Conservation (phyloP, 768 basidiomycete species). For the Suillus sp. region DNA sequence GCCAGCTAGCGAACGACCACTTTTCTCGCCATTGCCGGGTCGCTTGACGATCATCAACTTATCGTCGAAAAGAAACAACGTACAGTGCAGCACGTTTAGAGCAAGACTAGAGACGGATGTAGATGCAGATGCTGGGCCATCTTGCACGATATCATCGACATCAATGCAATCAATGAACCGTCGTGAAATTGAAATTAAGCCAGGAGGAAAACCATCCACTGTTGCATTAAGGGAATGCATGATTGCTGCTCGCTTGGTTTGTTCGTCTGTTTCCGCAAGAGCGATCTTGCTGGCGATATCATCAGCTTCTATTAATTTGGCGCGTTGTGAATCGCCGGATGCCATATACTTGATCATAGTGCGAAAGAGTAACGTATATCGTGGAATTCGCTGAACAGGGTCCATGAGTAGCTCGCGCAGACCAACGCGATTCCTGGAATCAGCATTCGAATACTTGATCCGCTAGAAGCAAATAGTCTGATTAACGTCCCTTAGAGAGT, state of each 20-base stretch:
- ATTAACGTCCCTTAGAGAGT: conserved; percentile 2
- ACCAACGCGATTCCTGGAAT: conserved; percentile 78
- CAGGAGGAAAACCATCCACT: conserved; percentile 90
- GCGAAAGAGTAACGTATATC: conserved; percentile 91
- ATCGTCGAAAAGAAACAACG: conserved; percentile 93
- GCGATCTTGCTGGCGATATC: conserved; percentile 91
- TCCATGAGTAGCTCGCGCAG: conserved; percentile 93
- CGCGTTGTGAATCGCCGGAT: conserved; percentile 72
- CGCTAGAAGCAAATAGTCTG: conserved; percentile 47
- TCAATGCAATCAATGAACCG: conserved; percentile 92
- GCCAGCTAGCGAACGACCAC: conserved; percentile 70
- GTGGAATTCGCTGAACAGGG: conserved; percentile 92
- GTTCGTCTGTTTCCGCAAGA: conserved; percentile 86
- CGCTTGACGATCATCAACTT: conserved; percentile 91
- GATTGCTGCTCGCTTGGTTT: conserved; percentile 85
- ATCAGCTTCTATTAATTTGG: conserved; percentile 80
- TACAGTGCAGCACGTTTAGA: conserved; percentile 69
- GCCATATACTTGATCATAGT: conserved; percentile 92
- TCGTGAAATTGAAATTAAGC: conserved; percentile 85
- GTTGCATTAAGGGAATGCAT: conserved; percentile 84
- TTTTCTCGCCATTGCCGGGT: conserved; percentile 72
- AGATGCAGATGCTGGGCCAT: conserved; percentile 43
- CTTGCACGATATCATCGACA: conserved; percentile 76
- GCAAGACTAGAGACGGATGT: conserved; percentile 44
- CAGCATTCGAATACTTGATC: conserved; percentile 82